Evolutionary conservation across 1,139 yeast genomes (phyloP).

Genomic region (Yamadazyma blattariae): DNA sequence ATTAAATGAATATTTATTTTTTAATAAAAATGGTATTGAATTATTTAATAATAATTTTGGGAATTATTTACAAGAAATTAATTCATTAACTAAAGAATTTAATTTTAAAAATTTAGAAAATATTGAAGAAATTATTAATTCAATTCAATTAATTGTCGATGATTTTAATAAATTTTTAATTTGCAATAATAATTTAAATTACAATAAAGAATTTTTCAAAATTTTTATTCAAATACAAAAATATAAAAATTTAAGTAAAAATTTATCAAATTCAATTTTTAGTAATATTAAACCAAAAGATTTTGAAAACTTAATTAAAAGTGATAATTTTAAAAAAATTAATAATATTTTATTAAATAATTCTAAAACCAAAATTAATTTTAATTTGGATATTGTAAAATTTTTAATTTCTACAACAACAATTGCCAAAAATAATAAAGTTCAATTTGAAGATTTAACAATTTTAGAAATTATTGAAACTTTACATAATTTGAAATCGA

Average conservation of each 20-base stretch:
- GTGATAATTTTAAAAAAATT: slow-evolving; percentile 7
- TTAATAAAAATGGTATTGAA: slow-evolving; percentile 20
- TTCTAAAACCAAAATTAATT: background rate
- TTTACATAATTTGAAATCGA: slow-evolving; percentile 6
- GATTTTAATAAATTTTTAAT: slow-evolving; percentile 19
- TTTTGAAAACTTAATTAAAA: slow-evolving; percentile 9
- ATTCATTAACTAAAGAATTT: slow-evolving; percentile 21
- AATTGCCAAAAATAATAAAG: too few relatives aligned
- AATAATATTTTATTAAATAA: background rate
- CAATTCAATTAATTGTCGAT: slow-evolving; percentile 20
- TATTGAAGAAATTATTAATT: slow-evolving; percentile 14
- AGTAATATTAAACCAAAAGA: slow-evolving; percentile 12
- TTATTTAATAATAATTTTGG: slow-evolving; percentile 11
- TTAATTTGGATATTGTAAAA: slow-evolving; percentile 1
- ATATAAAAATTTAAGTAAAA: slow-evolving; percentile 21
- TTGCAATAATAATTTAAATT: slow-evolving; percentile 12
- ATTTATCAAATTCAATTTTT: slow-evolving; percentile 12
- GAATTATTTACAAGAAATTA: slow-evolving; percentile 24
- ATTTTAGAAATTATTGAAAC: slow-evolving; percentile 5
- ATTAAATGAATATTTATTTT: slow-evolving; percentile 10
- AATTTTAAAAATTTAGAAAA: slow-evolving; percentile 16
- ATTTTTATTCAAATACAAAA: slow-evolving; percentile 25
- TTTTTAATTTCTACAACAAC: slow-evolving; percentile 3
- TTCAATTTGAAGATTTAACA: too few relatives aligned
- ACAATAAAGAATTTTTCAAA: slow-evolving; percentile 17